Conservation (phyloP, 345 rosid species). For the Eucalyptus sp. region DNA sequence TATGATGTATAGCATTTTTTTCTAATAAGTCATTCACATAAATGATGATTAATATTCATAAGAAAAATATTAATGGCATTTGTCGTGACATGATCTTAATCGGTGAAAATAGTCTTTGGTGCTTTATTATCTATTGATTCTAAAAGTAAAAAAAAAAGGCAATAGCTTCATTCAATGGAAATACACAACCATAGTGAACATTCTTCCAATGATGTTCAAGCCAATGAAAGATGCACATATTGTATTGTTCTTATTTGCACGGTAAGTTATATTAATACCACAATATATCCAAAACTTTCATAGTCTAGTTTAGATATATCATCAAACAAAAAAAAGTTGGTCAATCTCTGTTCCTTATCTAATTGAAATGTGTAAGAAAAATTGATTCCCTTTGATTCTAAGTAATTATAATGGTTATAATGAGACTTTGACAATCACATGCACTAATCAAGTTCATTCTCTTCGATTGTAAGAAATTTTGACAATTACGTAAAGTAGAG, state of each 20-base stretch:
- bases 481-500: no score
- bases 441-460: not conserved
- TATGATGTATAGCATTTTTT: no score
- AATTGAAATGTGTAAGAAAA: no score
- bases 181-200: no score
- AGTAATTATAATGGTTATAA: not conserved
- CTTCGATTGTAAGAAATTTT: no score
- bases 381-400: rapidly evolving
- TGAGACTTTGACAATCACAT: not conserved
- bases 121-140: no score
- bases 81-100: rapidly evolving
- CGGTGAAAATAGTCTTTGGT: rapidly evolving
- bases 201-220: not conserved
- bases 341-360: rapidly evolving
- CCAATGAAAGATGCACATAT: not conserved
- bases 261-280: rapidly evolving
- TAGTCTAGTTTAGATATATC: rapidly evolving
- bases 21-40: not conserved
- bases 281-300: not conserved
- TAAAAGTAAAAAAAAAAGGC: no score
- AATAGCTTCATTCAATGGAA: not conserved
- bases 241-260: no score
- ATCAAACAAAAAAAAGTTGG: no score
- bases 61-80: no score
- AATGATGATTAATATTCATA: rapidly evolving